These are phyloP conservation scores for Metarhizium guizhouense DNA, from an alignment of 2,329 filamentous ascomycete species.

Conservation along the genomic window DNA sequence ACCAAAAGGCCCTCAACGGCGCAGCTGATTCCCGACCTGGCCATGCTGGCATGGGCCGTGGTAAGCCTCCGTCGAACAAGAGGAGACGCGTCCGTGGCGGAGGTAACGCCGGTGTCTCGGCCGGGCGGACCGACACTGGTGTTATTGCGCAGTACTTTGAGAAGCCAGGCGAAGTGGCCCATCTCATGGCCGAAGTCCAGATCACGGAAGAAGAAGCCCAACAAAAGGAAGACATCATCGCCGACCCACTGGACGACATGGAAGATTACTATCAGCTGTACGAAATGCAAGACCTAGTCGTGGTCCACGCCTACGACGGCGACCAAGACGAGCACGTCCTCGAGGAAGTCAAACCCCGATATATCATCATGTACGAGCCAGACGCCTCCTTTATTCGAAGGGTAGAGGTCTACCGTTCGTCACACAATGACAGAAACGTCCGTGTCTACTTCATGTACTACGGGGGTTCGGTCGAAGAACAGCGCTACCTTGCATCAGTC, in stretches of 20 bases:
- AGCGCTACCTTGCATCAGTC: conserved; percentile 80
- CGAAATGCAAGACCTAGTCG: conserved; percentile 79
- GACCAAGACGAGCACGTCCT: conserved; percentile 95
- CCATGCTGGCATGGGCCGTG: conserved; percentile 41
- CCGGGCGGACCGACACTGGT: conserved; percentile 60
- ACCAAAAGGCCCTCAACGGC: conserved; percentile 65
- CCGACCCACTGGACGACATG: conserved; percentile 80
- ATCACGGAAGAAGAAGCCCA: conserved; percentile 68
- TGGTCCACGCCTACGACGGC: conserved; percentile 88
- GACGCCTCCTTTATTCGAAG: conserved; percentile 89
- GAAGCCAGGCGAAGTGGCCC: conserved; percentile 71
- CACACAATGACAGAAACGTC: conserved; percentile 80
- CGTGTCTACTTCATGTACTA: conserved; percentile 97
- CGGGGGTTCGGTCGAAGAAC: conserved; percentile 87
- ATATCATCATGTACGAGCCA: conserved; percentile 98
- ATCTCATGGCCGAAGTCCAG: conserved; percentile 72
- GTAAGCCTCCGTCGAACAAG: conserved; percentile 68
- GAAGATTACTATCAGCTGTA: conserved; percentile 88
- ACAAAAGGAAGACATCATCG: conserved; percentile 65
- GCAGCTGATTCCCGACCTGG: conserved; percentile 48
- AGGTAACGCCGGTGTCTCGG: conserved; percentile 46
- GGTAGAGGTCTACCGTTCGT: conserved; percentile 92
- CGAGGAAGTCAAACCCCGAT: conserved; percentile 85
- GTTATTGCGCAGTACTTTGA: conserved; percentile 74
- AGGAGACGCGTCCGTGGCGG: conserved; percentile 77